phyloP scores from a whole-genome alignment of 768 basidiomycete species.

The Exidia glandulosa region DNA sequence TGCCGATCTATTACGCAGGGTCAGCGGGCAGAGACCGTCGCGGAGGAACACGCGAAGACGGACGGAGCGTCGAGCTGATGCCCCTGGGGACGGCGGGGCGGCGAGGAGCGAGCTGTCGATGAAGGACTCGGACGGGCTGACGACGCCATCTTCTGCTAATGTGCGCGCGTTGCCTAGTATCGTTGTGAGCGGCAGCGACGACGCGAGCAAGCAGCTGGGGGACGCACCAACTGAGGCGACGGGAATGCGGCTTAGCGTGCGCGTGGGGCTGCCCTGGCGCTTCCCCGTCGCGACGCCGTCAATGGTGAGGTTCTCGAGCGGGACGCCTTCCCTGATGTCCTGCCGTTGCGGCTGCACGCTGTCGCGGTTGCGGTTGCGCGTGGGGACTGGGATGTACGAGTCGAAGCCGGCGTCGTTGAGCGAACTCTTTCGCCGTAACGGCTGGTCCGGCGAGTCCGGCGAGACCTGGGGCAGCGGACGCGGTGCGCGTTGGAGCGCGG shows the following conservation, averaged over 20 bases:
- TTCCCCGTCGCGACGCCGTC: conserved; percentile 16
- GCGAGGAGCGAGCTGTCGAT: conserved; percentile 20
- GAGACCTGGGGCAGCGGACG: conserved; percentile 25
- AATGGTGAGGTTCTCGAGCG: conserved; percentile 37
- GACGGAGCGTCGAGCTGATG: not conserved
- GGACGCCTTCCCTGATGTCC: conserved; percentile 65
- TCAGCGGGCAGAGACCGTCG: conserved; percentile 37
- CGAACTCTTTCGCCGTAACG: not conserved
- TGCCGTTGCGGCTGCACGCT: conserved; percentile 12
- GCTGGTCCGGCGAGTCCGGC: not conserved
- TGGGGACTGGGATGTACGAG: not conserved
- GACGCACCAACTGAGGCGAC: conserved; percentile 66
- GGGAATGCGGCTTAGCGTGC: conserved; percentile 71
- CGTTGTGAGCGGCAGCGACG: not conserved
- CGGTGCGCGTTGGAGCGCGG: conserved; percentile 52
- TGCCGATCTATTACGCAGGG: conserved; percentile 20
- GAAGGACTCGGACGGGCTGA: conserved; percentile 18
- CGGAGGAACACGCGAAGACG: conserved; percentile 19
- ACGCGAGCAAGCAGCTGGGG: not conserved
- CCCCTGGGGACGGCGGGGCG: conserved; percentile 16
- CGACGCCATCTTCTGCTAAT: conserved; percentile 57
- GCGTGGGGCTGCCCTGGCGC: conserved; percentile 63
- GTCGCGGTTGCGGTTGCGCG: not conserved
- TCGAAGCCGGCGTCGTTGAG: not conserved
- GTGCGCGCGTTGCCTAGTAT: conserved; percentile 69